Evolutionary conservation across 805 yeast species (phyloP), one percentile per base, ranked within the genome.

Genomic region (Yamadazyma ubonensis): DNA sequence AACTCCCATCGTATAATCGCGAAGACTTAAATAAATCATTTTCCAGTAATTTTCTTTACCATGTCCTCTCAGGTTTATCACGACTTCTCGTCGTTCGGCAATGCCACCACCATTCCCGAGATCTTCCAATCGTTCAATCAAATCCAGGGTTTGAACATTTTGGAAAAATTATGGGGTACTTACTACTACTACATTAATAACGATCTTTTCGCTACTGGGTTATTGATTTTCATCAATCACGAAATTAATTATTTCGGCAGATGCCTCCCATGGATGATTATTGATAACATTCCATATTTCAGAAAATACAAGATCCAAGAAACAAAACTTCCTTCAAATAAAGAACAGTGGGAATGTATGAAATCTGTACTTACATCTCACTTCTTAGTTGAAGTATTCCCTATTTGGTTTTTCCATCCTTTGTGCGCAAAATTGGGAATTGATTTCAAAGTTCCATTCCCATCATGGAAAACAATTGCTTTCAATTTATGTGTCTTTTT

Each of bases 371-470:
- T 77, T 34, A 74, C 67, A 41, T 74, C 78, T 11, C 83, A 77
- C 49, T 73, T 77, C 46, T 49, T 77, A 47, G 81, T 77, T 21
- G 83, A 77, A 55, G 81, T 76, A 1, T 64, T 77, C 40, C 83
- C 83, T 32, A 77, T 77, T 44, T 77, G 83, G 83, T 68, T 76
- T 16, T 77, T 77, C 66, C 83, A 77, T 50, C 83, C 83, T 15
- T 49, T 77, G 49, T 73, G 79, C 50, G 58, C 67, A 44, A 60
- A 58, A 18, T 56, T 77, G 41, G 77, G 77, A 23, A 75, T 77
- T 39, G 60, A 68, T 10, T 71, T 71, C 22, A 59, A 64, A 15
- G 79, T 76, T 18, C 83, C 83, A 10, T 77, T 77, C 62, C 81
- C 83, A 6, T 45, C 69, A 1, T 53, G 62, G 41, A 51, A 54